Evolutionary conservation across 2,329 filamentous ascomycete genomes (phyloP).

Genomic region (Zopfia rhizophila): DNA sequence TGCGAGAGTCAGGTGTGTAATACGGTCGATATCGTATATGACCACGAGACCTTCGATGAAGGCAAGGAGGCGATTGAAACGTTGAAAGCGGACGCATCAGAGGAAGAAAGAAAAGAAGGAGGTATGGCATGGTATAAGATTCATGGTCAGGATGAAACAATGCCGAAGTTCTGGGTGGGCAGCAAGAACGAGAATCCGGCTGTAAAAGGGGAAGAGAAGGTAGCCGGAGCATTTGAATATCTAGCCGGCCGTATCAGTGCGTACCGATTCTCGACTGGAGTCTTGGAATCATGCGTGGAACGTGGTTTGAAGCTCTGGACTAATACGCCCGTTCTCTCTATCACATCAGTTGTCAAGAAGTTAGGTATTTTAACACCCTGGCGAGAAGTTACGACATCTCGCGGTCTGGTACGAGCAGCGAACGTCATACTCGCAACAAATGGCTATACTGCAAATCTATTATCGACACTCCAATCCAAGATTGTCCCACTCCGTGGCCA

Average conservation of each 20-base stretch:
- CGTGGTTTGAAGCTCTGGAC: conserved; percentile 40
- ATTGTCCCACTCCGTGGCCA: conserved; percentile 56
- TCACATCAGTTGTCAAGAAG: too few species aligned
- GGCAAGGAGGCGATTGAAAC: conserved; percentile 38
- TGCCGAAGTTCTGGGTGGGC: conserved; percentile 31
- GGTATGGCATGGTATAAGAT: conserved; percentile 43
- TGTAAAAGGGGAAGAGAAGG: conserved; percentile 25
- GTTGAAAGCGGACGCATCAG: conserved; percentile 31
- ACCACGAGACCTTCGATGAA: conserved; percentile 44
- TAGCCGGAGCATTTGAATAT: conserved; percentile 45
- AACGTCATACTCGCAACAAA: conserved; percentile 48
- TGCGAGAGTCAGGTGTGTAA: conserved; percentile 61
- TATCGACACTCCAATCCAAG: conserved; percentile 50
- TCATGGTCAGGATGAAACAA: conserved; percentile 21
- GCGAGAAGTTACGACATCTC: too few species aligned
- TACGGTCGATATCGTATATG: conserved; percentile 70
- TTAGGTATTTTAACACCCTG: too few species aligned
- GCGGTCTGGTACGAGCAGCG: too few species aligned
- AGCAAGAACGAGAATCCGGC: conserved; percentile 30
- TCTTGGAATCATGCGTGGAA: conserved; percentile 37
- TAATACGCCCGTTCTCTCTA: conserved; percentile 41
- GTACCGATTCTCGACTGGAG: conserved; percentile 41
- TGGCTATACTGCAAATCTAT: conserved; percentile 45
- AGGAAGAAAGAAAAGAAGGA: conserved; percentile 33
- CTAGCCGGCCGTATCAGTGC: conserved; percentile 44